Percentiles rank a stretch among this genome's conserved stretches.
Evolutionary conservation across 2,329 filamentous ascomycete genomes (phyloP).

Genomic region (Bipolaris zeicola): DNA sequence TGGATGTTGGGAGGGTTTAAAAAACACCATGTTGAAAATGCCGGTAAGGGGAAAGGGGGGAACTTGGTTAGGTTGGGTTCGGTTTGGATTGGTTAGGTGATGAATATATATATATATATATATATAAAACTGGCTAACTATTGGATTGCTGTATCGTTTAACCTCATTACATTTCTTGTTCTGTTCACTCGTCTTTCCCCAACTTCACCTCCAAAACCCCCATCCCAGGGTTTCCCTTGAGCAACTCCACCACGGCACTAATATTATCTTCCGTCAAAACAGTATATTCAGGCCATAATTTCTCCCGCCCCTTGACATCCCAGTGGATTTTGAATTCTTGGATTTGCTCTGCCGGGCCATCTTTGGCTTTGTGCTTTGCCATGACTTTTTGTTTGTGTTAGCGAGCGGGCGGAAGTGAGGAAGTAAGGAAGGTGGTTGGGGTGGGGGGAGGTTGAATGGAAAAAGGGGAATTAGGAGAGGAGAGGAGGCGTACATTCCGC

Average conservation of each 20-base stretch:
- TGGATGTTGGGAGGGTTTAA: too few relatives aligned
- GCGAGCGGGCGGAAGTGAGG: too few relatives aligned
- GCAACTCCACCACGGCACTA: conserved; percentile 34
- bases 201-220: conserved; percentile 44
- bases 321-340: conserved; percentile 42
- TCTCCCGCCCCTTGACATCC: conserved; percentile 37
- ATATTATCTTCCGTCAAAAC: conserved; percentile 42
- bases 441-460: too few relatives aligned
- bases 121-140: too few relatives aligned
- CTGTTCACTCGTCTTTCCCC: conserved; percentile 29
- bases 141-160: too few relatives aligned
- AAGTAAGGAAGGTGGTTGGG: too few relatives aligned
- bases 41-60: too few relatives aligned
- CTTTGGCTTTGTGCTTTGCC: conserved; percentile 38
- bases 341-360: conserved; percentile 30
- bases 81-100: too few relatives aligned
- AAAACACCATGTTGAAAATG: too few relatives aligned
- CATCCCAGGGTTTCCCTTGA: conserved; percentile 30
- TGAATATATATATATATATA: too few relatives aligned
- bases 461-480: not conserved
- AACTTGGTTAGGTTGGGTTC: too few relatives aligned
- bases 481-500: conserved; percentile 28
- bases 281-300: conserved; percentile 45
- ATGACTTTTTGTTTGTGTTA: conserved; percentile 25
- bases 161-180: too few relatives aligned